Evolutionary conservation across 306 rosid species (phyloP).

Genomic region (Prinsepia uniflora): DNA sequence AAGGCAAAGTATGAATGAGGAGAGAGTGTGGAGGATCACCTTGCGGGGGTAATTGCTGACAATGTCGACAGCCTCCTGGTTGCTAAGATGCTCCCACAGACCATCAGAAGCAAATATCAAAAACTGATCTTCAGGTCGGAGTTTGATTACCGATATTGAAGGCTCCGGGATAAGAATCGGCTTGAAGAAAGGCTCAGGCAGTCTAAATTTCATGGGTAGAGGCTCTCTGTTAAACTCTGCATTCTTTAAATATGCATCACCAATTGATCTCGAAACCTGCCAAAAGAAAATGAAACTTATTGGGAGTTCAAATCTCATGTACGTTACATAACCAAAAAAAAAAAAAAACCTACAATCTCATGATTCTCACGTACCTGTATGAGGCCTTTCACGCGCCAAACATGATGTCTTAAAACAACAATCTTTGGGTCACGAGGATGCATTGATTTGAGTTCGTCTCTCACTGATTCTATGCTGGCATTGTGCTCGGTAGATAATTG

Average conservation of each 20-base stretch:
- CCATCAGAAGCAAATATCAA: conserved; percentile 85
- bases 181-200: conserved; percentile 60
- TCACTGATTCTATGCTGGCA: conserved; percentile 58
- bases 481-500: conserved; percentile 81
- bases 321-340: neutral
- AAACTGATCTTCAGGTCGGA: conserved; percentile 62
- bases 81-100: conserved; percentile 86
- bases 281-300: neutral
- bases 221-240: conserved; percentile 76
- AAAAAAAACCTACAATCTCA: neutral
- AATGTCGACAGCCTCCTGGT: conserved; percentile 66
- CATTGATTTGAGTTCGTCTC: conserved; percentile 51
- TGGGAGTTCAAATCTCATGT: neutral
- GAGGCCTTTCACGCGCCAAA: conserved; percentile 92
- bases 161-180: conserved; percentile 75
- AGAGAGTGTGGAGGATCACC: conserved; percentile 30
- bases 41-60: conserved; percentile 55
- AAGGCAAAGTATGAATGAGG: too few species aligned
- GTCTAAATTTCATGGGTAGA: conserved; percentile 46
- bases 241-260: conserved; percentile 79
- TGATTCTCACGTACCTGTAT: conserved; percentile 51
- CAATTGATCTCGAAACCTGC: conserved; percentile 82
- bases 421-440: conserved; percentile 71
- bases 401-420: conserved; percentile 58
- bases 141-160: conserved; percentile 45